Evolutionary conservation across 495 filamentous ascomycete genomes (phyloP), one percentile per base, ranked within the genome.

Genomic region (Hypoxylon fuscum): DNA sequence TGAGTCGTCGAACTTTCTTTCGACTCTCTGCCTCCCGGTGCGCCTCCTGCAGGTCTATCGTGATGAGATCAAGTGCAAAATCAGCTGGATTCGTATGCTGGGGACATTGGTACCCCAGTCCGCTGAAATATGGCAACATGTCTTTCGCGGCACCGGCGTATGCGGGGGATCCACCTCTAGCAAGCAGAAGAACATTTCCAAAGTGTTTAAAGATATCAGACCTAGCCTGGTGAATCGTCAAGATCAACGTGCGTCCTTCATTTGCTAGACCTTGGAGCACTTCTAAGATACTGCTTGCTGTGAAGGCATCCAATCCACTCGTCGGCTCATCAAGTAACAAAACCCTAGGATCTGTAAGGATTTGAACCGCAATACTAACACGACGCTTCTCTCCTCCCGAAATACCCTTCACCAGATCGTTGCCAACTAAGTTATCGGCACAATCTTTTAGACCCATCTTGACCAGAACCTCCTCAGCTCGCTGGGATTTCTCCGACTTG

Each of bases 381-480:
- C 89, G 77, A 18, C 89, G 76, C 71, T 91, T 91, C 73, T 92
- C 89, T 18, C 89, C 89, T 9, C 89, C 89, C 42, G 87, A 90
- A 49, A 92, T 91, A 0, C 90, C 90, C 68, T 91, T 92, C 53
- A 87, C 76, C 17, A 88, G 73, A 5, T 90, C 86, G 63, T 81
- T 85, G 15, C 89, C 89, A 34, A 92, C 85, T 0, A 90, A 64
- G 47, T 89, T 89, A 64, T 91, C 86, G 1, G 89, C 89, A 59
- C 89, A 91, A 60, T 91, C 89, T 59, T 89, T 89, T 4, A 92
- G 74, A 4, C 89, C 89, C 81, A 92, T 83, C 65, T 90, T 91
- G 14, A 86, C 69, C 5, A 92, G 75, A 1, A 91, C 82, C 14
- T 89, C 86, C 61, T 92, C 89, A 0, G 89, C 88, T 15, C 85